A percentile compares a stretch with the other conserved stretches of the same genome.
phyloP scores from a whole-genome alignment of 306 rosid species.

The Psophocarpus tetragonolobus region DNA sequence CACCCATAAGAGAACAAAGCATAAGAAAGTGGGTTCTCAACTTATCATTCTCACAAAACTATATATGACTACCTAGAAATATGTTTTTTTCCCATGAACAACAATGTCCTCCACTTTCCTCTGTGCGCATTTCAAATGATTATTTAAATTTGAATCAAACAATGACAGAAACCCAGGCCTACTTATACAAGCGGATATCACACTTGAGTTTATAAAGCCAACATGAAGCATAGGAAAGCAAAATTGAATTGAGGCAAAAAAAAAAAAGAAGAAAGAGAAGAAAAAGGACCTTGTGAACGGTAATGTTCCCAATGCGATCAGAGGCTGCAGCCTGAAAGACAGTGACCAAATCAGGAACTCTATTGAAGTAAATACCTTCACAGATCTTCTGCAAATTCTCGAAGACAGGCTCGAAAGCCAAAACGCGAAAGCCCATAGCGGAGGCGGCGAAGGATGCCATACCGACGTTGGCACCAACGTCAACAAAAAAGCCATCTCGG shows the following conservation, averaged over 20 bases:
- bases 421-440: constrained; percentile 78
- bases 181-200: background rate
- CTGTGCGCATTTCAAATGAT: background rate
- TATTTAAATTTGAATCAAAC: background rate
- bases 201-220: background rate
- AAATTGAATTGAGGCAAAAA: constrained; percentile 12
- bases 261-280: background rate
- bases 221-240: background rate
- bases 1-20: background rate
- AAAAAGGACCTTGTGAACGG: constrained; percentile 80
- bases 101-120: constrained; percentile 2
- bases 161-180: background rate
- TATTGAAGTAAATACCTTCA: constrained; percentile 86
- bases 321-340: constrained; percentile 84
- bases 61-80: background rate
- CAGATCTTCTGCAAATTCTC: constrained; percentile 95
- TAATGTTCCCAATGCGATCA: constrained; percentile 76
- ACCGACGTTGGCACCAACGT: constrained; percentile 96
- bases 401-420: constrained; percentile 88
- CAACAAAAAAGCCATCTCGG: constrained; percentile 67
- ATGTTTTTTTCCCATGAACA: background rate
- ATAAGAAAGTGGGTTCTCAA: background rate
- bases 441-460: constrained; percentile 96
- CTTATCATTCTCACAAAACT: background rate
- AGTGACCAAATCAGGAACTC: constrained; percentile 80